Evolutionary conservation across 2,329 filamentous ascomycete genomes (phyloP).

Genomic region (Colletotrichum paranaense): DNA sequence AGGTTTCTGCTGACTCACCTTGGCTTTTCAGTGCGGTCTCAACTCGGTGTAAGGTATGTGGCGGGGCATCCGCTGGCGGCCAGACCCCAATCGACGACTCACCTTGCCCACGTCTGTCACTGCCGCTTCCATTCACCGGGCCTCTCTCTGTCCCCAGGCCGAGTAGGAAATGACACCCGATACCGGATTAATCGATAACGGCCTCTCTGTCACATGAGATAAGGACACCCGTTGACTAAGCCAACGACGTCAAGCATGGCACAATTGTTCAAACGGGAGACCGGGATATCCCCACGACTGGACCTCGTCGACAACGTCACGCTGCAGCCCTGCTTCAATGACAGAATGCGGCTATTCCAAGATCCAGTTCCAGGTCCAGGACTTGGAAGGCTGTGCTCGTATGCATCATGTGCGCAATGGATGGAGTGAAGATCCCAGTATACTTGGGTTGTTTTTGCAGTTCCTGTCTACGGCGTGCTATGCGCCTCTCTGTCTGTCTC

Average conservation of each 20-base stretch:
- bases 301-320: slow-evolving; percentile 28
- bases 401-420: slow-evolving; percentile 23
- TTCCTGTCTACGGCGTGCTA: slow-evolving; percentile 15
- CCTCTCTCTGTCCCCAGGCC: too few species aligned
- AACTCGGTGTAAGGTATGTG: slow-evolving; percentile 2
- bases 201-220: background rate
- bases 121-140: background rate
- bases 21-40: background rate
- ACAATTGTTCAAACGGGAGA: background rate
- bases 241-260: background rate
- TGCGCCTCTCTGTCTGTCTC: background rate
- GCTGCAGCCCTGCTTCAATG: slow-evolving; percentile 28
- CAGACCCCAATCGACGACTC: background rate
- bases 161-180: background rate
- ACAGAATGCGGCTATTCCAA: slow-evolving; percentile 5
- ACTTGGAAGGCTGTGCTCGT: background rate
- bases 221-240: slow-evolving; percentile 9
- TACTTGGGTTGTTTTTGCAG: slow-evolving; percentile 10
- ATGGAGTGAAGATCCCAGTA: slow-evolving; percentile 25
- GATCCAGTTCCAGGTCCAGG: background rate
- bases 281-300: slow-evolving; percentile 10
- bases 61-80: background rate
- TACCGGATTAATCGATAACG: background rate
- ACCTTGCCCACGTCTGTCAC: background rate
- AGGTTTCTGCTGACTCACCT: slow-evolving; percentile 11